Conservation (phyloP, 495 filamentous ascomycete species). For the Neurospora sp. region DNA sequence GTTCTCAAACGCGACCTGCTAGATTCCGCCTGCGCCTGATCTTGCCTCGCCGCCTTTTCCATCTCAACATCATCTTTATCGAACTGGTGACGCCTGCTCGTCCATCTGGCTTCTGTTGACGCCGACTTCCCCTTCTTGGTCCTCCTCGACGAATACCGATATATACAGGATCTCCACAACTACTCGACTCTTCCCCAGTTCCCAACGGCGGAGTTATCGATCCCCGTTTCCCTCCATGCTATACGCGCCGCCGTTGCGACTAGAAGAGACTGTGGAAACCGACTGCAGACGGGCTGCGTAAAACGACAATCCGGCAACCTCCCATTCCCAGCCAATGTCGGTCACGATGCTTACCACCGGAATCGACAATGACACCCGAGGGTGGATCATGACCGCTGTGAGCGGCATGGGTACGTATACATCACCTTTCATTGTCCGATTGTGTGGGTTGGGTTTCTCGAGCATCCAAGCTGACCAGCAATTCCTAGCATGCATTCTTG, state of each 20-base stretch:
- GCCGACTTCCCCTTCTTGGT: neutral
- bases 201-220: neutral
- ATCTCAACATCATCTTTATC: neutral
- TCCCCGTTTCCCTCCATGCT: neutral
- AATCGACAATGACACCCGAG: conserved; percentile 73
- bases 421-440: neutral
- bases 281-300: neutral
- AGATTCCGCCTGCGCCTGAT: neutral
- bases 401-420: conserved; percentile 59
- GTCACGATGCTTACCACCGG: conserved; percentile 24
- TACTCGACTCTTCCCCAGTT: neutral
- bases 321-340: neutral
- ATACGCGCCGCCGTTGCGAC: neutral
- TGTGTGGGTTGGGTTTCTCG: neutral
- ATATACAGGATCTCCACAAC: neutral
- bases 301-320: neutral
- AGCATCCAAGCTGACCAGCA: neutral
- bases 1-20: neutral
- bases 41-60: neutral
- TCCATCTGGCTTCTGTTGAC: neutral
- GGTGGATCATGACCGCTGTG: conserved; percentile 84
- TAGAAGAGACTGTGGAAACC: neutral
- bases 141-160: neutral
- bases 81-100: neutral
- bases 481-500: conserved; percentile 62